Evolutionary conservation across 345 rosid species (phyloP), one percentile per base, ranked within the genome.

Genomic region (Capsella bursapastoris): DNA sequence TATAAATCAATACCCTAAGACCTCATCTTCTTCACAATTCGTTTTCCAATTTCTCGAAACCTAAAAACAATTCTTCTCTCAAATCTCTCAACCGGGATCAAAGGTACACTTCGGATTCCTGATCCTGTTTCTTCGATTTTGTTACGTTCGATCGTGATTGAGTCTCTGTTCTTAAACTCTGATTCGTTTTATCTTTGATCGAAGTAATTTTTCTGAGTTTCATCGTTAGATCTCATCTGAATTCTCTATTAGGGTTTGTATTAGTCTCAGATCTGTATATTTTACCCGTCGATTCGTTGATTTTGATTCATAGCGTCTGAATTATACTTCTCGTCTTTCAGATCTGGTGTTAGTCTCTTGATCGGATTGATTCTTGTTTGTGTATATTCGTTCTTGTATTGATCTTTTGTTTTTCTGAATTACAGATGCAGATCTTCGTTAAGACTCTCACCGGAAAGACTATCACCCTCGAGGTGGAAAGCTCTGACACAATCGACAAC

Each of bases 401-500:
- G 7, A 43, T 77, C 7, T 31, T 0, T 5, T 45, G 12, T 29
- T 68, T 6, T 47, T 68, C 11, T 48, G 57, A 38, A 50, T 40
- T 49, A 1, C 72, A 79, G 82, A 79, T 79, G 82, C 82, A 79
- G 71, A 79, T 79, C 58, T 77, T 77, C 25, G 80, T 76, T 5
- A 76, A 76, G 49, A 75, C 78, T 18, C 73, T 74, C 45, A 68
- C 79, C 28, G 84, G 84, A 2, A 81, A 81, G 80, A 81, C 84
- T 0, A 81, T 81, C 1, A 81, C 84, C 2, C 34, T 81, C 0
- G 84, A 82, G 75, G 84, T 82, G 3, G 84, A 82, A 9, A 78
- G 82, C 13, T 68, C 76, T 2, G 84, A 82, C 75, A 82, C 84
- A 5, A 82, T 82, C 16, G 84, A 82, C 25, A 82, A 82, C 72